Conservation (phyloP, 257 asterid species). For the Gynochthodes officinalis region DNA sequence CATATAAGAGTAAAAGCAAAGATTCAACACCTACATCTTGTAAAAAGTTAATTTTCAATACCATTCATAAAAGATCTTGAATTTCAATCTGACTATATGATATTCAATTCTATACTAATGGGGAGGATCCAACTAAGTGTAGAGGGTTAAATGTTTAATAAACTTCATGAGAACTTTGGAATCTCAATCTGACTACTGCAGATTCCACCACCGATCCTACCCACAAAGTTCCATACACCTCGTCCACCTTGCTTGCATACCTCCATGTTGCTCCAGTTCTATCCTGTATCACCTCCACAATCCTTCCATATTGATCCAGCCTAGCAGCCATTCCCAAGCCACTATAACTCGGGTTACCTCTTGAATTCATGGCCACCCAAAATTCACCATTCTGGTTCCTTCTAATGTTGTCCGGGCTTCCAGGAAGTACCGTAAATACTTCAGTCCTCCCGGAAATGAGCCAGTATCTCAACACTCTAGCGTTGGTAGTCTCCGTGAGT, state of each 20-base stretch:
- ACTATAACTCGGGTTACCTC: conserved; percentile 19
- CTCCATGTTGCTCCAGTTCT: conserved; percentile 33
- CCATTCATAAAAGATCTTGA: background rate
- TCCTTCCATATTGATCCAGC: conserved; percentile 42
- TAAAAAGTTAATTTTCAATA: no score
- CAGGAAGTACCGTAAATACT: conserved; percentile 35
- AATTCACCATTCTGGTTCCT: conserved; percentile 48
- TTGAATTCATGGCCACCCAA: conserved; percentile 61
- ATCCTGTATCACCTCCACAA: conserved; percentile 35
- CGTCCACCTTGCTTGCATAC: conserved; percentile 51
- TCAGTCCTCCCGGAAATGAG: conserved; percentile 39
- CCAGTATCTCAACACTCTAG: conserved; percentile 49
- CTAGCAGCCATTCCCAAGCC: conserved; percentile 44
- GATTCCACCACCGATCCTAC: conserved; percentile 48
- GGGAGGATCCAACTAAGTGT: no score
- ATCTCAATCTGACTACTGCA: background rate
- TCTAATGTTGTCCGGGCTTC: conserved; percentile 62
- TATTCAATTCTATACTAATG: no score
- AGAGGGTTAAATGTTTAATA: no score
- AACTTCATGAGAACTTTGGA: no score
- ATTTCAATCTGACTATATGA: no score
- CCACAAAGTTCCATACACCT: conserved; percentile 51
- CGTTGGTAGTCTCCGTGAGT: conserved; percentile 54
- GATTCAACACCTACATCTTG: no score
- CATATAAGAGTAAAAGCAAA: no score